Evolutionary conservation across 306 rosid genomes (phyloP).

Genomic region (Glycyrrhiza uralensis): DNA sequence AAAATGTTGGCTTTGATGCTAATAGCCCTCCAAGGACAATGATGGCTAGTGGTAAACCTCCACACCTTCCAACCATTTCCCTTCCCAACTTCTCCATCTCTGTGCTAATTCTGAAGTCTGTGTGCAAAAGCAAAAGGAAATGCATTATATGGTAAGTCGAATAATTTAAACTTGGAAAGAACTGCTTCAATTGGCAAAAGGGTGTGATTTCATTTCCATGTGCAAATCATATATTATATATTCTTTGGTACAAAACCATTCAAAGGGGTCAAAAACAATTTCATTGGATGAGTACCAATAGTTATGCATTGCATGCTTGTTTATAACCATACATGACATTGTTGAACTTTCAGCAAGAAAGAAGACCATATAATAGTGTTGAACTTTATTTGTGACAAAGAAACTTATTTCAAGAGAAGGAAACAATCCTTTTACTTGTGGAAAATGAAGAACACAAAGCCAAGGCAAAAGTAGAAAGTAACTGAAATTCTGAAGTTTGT

Average conservation of each 20-base stretch:
- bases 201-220: not conserved
- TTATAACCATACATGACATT: not conserved
- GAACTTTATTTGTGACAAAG: not conserved
- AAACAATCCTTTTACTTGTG: not conserved
- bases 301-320: not conserved
- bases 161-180: not conserved
- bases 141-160: not conserved
- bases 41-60: conserved; percentile 56
- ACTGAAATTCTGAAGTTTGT: not conserved
- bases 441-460: not conserved
- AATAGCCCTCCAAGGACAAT: conserved; percentile 58
- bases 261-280: not conserved
- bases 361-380: not conserved
- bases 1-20: conserved; percentile 46
- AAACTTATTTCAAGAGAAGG: not conserved
- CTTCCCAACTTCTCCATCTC: conserved; percentile 47
- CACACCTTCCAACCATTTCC: conserved; percentile 59
- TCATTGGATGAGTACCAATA: not conserved
- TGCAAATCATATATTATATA: not conserved
- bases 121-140: not conserved
- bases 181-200: not conserved
- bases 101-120: conserved; percentile 26
- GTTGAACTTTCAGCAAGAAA: not conserved
- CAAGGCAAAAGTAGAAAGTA: not conserved
- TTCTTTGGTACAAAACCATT: conserved; percentile 9